phyloP scores from a whole-genome alignment of 257 asterid genomes.

The Lithospermum erythrorhizon region DNA sequence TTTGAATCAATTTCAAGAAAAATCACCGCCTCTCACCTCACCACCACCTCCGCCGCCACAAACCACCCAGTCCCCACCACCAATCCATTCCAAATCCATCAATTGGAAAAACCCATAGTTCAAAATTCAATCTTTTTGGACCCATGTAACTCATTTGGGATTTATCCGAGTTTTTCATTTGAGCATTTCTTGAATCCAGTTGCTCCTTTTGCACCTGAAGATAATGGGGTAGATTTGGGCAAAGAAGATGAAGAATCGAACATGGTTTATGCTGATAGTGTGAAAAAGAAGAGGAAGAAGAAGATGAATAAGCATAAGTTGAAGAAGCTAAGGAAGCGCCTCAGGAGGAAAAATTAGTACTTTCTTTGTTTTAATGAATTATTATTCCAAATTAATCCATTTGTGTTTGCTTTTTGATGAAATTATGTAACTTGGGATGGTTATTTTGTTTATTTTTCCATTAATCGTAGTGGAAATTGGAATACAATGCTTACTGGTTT shows the following conservation, averaged over 20 bases:
- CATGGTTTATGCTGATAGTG: slow-evolving; percentile 63
- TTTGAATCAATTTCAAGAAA: slow-evolving; percentile 16
- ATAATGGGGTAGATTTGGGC: slow-evolving; percentile 10
- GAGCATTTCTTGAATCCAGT: slow-evolving; percentile 42
- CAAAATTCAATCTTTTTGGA: slow-evolving; percentile 13
- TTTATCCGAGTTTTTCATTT: slow-evolving; percentile 48
- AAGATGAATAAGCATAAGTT: slow-evolving; percentile 91
- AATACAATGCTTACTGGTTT: neutral
- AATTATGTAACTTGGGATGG: neutral
- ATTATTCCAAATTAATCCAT: neutral
- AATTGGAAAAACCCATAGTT: slow-evolving; percentile 5
- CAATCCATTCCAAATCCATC: slow-evolving; percentile 15
- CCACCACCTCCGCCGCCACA: slow-evolving; percentile 18
- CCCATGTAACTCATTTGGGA: slow-evolving; percentile 7
- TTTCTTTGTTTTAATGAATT: too few species aligned
- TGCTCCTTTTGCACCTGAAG: slow-evolving; percentile 13
- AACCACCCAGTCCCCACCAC: slow-evolving; percentile 7
- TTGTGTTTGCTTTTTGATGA: neutral
- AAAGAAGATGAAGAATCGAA: slow-evolving; percentile 20
- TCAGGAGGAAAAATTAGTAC: slow-evolving; percentile 46
- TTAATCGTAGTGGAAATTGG: neutral
- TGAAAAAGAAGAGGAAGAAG: slow-evolving; percentile 82
- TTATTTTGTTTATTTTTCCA: neutral
- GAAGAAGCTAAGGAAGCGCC: slow-evolving; percentile 65
- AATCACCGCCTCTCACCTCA: too few species aligned